Evolutionary conservation across 371 early-diverging fungal genomes (phyloP).

Genomic region (Caulochytrium protostelioides): DNA sequence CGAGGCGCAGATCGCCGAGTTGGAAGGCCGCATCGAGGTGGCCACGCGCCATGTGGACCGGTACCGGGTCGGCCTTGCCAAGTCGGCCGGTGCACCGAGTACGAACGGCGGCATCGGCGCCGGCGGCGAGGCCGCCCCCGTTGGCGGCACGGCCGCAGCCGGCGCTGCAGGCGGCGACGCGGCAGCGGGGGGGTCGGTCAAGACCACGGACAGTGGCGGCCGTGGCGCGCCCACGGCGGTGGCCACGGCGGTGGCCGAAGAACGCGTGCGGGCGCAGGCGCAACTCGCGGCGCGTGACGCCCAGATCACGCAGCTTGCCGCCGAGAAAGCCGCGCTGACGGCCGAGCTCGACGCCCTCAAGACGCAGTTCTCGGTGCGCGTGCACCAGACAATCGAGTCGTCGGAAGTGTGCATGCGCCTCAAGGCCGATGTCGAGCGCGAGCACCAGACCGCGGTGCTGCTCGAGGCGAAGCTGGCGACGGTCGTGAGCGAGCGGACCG

Average conservation of each 20-base stretch:
- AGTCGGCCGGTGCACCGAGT: too few relatives aligned
- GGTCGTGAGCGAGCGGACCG: slow-evolving; percentile 39
- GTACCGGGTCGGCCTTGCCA: slow-evolving; percentile 20
- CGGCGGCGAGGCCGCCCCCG: slow-evolving; percentile 9
- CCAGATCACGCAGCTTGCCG: too few relatives aligned
- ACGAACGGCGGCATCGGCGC: slow-evolving; percentile 13
- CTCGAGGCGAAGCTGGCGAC: slow-evolving; percentile 26
- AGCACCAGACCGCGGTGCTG: slow-evolving; percentile 22
- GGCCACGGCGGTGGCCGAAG: too few relatives aligned
- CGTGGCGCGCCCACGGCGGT: too few relatives aligned
- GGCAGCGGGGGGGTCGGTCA: too few relatives aligned
- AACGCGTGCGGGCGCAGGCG: too few relatives aligned
- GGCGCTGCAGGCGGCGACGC: not conserved
- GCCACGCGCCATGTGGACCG: slow-evolving; percentile 10
- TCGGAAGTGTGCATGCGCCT: slow-evolving; percentile 22
- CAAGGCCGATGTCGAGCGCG: slow-evolving; percentile 29
- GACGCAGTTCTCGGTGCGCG: too few relatives aligned
- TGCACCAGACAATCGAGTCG: slow-evolving; percentile 24
- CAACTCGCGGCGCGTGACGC: too few relatives aligned
- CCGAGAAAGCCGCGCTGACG: not conserved
- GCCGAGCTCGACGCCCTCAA: not conserved
- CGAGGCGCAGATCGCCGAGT: slow-evolving; percentile 5
- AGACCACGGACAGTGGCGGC: too few relatives aligned
- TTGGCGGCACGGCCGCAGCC: slow-evolving; percentile 6
- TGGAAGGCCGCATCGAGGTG: slow-evolving; percentile 9